Percentiles rank a stretch among this genome's conserved stretches.
phyloP scores from a whole-genome alignment of 208 protist species.

The Crithidia thermophila region DNA sequence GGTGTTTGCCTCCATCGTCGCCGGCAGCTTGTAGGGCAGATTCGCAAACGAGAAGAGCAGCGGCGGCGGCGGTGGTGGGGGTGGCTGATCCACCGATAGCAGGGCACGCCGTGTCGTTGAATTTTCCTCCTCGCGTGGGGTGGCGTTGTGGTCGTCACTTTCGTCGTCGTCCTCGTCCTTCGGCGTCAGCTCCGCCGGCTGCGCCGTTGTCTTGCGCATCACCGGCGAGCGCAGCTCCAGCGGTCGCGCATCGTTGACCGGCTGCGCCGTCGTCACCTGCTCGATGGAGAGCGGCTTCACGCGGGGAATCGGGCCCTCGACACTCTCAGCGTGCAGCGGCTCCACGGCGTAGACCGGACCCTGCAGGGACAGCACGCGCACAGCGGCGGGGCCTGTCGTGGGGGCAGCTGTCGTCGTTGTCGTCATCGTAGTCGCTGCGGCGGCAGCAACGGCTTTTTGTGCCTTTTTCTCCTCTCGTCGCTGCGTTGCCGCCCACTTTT shows the following conservation, averaged over 20 bases:
- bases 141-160: background rate
- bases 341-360: background rate
- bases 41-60: conserved; percentile 11
- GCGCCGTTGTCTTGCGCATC: conserved; percentile 11
- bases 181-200: background rate
- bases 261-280: conserved; percentile 1
- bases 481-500: background rate
- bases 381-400: background rate
- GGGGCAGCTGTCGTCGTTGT: background rate
- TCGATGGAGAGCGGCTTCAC: conserved; percentile 12
- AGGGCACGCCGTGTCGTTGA: too few species aligned
- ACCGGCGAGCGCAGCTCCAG: conserved; percentile 13
- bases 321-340: background rate
- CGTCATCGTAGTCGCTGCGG: background rate
- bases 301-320: background rate
- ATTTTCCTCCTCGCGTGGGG: too few species aligned
- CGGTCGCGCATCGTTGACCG: background rate
- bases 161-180: background rate
- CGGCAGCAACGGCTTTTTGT: background rate
- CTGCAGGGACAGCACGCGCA: conserved; percentile 9
- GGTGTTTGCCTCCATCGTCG: background rate
- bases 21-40: background rate
- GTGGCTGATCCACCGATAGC: too few species aligned
- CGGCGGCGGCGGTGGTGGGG: background rate
- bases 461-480: conserved; percentile 3